phyloP scores from a whole-genome alignment of 2,329 filamentous ascomycete species.

The Lachnellula hyalina region DNA sequence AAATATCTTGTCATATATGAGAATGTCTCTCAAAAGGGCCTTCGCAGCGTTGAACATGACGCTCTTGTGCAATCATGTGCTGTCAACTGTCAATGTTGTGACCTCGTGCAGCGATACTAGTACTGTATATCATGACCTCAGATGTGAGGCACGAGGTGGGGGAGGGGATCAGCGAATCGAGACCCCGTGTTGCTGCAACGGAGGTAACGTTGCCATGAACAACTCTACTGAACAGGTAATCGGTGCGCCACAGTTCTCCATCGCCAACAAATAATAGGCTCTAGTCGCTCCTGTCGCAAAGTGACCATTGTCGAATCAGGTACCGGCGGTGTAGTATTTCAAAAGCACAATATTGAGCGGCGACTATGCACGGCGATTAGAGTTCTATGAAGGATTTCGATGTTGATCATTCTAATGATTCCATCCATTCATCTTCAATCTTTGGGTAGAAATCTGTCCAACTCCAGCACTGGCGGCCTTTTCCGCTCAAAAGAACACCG shows the following conservation, averaged over 20 bases:
- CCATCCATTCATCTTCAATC: background rate
- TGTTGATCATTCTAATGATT: background rate
- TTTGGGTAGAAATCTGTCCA: background rate
- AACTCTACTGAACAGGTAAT: background rate
- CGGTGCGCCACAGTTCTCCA: slow-evolving; percentile 8
- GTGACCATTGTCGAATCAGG: slow-evolving; percentile 15
- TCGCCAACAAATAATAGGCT: background rate
- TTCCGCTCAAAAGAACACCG: background rate
- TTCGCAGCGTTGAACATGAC: background rate
- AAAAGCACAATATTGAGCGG: background rate
- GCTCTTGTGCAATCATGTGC: background rate
- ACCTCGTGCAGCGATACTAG: too few relatives aligned
- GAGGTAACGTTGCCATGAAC: slow-evolving; percentile 4
- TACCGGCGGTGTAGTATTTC: slow-evolving; percentile 2
- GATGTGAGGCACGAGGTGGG: background rate
- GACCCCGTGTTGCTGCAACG: background rate
- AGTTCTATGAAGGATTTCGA: background rate
- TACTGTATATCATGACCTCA: background rate
- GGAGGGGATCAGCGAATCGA: background rate
- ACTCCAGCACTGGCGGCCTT: background rate
- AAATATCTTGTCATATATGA: background rate
- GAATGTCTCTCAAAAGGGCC: background rate
- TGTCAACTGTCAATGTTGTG: background rate
- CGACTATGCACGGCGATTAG: background rate
- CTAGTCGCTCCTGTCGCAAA: too few relatives aligned